Conservation (phyloP, 1,284 basidiomycete genomes). For the Apiotrichum brassicae region DNA sequence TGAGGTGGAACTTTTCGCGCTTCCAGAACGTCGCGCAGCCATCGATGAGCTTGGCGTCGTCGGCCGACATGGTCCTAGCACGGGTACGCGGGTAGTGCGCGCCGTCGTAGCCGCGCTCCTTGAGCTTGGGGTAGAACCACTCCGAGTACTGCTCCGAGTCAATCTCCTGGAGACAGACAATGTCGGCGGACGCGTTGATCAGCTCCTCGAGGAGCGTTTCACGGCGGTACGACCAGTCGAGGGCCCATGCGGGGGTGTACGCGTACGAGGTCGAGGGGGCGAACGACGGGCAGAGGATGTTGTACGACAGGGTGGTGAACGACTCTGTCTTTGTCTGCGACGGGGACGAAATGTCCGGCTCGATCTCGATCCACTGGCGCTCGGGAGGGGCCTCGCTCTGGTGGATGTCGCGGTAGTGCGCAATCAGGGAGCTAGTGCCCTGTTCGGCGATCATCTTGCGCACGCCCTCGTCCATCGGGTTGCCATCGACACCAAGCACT, state of each 20-base stretch:
- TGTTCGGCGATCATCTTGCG: slow-evolving; percentile 85
- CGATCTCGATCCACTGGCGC: slow-evolving; percentile 71
- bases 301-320: slow-evolving; percentile 83
- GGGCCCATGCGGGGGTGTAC: slow-evolving; percentile 94
- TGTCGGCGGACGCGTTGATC: slow-evolving; percentile 74
- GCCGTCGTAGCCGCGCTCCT: slow-evolving; percentile 78
- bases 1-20: slow-evolving; percentile 78
- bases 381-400: slow-evolving; percentile 63
- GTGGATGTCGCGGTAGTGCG: slow-evolving; percentile 68
- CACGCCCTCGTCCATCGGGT: slow-evolving; percentile 74
- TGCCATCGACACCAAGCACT: slow-evolving; percentile 91
- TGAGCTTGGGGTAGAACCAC: slow-evolving; percentile 75
- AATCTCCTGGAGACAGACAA: slow-evolving; percentile 87
- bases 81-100: slow-evolving; percentile 91
- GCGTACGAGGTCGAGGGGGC: slow-evolving; percentile 89
- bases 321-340: slow-evolving; percentile 55
- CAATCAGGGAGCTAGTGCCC: slow-evolving; percentile 79
- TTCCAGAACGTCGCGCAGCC: slow-evolving; percentile 98
- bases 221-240: slow-evolving; percentile 91
- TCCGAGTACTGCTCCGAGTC: slow-evolving; percentile 91
- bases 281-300: slow-evolving; percentile 87
- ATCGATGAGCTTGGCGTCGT: slow-evolving; percentile 82
- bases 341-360: slow-evolving; percentile 57
- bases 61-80: slow-evolving; percentile 85
- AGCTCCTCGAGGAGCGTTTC: slow-evolving; percentile 85